Conservation (phyloP, 257 asterid genomes). For the Solanum medicagineum region DNA sequence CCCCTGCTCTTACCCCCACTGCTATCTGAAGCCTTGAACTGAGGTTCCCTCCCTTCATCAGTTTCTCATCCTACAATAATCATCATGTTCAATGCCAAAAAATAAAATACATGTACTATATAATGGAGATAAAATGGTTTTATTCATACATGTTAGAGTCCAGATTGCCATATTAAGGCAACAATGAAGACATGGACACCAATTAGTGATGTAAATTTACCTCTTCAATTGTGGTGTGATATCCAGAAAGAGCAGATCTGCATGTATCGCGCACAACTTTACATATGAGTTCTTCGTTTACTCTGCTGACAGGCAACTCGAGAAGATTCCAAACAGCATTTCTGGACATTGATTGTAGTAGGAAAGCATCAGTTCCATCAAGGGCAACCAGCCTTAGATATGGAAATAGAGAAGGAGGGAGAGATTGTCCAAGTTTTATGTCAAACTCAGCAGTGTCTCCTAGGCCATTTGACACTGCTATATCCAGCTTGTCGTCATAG, state of each 20-base stretch:
- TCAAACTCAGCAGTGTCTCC: constrained; percentile 69
- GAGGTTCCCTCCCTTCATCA: constrained; percentile 50
- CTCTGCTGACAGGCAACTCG: constrained; percentile 64
- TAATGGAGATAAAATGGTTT: not conserved
- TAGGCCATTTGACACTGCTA: constrained; percentile 65
- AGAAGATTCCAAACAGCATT: constrained; percentile 71
- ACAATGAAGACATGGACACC: not conserved
- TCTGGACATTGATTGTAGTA: constrained; percentile 71
- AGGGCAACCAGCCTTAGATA: constrained; percentile 72
- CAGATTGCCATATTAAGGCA: not conserved
- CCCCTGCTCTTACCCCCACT: constrained; percentile 68
- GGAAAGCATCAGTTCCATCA: constrained; percentile 83
- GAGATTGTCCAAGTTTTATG: constrained; percentile 59
- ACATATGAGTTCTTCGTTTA: constrained; percentile 85
- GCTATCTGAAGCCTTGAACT: constrained; percentile 64
- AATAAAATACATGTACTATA: not conserved
- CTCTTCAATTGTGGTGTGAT: constrained; percentile 82
- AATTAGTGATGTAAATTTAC: constrained; percentile 16
- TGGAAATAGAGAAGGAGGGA: constrained; percentile 63
- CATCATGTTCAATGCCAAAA: not conserved
- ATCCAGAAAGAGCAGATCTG: constrained; percentile 65
- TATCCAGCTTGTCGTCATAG: constrained; percentile 69
- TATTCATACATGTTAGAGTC: not conserved
- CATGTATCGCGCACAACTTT: constrained; percentile 57
- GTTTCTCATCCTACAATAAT: constrained; percentile 62